Evolutionary conservation across 78 protist species (phyloP).

Genomic region (Fonticula alba): DNA sequence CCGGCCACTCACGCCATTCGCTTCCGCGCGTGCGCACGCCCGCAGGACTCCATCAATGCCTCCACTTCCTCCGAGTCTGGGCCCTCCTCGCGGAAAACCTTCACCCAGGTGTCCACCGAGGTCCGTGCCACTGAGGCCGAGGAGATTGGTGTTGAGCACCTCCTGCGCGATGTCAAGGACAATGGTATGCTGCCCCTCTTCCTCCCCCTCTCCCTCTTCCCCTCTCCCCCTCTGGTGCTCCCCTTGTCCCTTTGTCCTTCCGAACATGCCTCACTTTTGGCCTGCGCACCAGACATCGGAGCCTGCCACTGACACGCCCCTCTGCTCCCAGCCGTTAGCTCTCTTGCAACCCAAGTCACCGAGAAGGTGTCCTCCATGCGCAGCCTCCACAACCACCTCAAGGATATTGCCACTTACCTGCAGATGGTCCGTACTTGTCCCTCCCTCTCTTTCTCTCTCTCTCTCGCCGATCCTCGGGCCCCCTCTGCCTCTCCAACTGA

Average conservation of each 20-base stretch:
- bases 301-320: no score
- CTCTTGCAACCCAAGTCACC: conserved; percentile 27
- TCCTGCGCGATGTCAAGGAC: conserved; percentile 80
- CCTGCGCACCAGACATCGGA: no score
- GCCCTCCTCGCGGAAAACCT: no score
- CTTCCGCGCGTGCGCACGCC: no score
- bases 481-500: not conserved
- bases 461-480: not conserved
- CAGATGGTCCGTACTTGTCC: conserved; percentile 6
- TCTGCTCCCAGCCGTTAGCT: no score
- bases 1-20: not conserved
- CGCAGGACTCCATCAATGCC: no score
- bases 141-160: conserved; percentile 95
- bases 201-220: not conserved
- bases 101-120: conserved; percentile 68
- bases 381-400: conserved; percentile 24
- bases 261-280: no score
- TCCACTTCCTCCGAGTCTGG: no score
- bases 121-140: conserved; percentile 82
- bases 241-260: not conserved
- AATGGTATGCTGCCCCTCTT: conserved; percentile 4
- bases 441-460: not conserved
- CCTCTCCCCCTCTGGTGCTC: not conserved
- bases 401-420: conserved; percentile 34
- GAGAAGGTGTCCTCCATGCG: conserved; percentile 43